These are phyloP conservation scores for Pleurostoma richardsiae DNA, from an alignment of 2,329 filamentous ascomycete species.

Conservation along the genomic window DNA sequence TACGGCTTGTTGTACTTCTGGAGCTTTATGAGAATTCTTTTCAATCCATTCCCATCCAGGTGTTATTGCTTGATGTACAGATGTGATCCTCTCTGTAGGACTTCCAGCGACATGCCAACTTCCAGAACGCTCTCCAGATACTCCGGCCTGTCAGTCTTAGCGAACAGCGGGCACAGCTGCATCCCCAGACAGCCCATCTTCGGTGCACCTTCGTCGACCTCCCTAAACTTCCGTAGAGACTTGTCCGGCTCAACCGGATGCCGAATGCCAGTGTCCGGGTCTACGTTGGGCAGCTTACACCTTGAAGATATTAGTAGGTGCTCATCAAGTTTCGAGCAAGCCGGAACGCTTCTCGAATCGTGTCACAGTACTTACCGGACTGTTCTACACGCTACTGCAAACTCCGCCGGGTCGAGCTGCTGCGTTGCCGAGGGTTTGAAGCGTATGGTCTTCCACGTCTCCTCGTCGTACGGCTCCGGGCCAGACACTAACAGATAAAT, in stretches of 20 bases:
- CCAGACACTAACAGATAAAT: slow-evolving; percentile 47
- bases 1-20: slow-evolving; percentile 5
- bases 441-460: slow-evolving; percentile 60
- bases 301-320: slow-evolving; percentile 19
- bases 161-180: slow-evolving; percentile 56
- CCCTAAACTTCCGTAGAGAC: slow-evolving; percentile 51
- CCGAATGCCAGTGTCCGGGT: slow-evolving; percentile 53
- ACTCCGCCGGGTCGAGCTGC: slow-evolving; percentile 34
- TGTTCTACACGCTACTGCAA: slow-evolving; percentile 59
- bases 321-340: background rate
- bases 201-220: slow-evolving; percentile 56
- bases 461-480: slow-evolving; percentile 60
- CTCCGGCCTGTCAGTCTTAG: slow-evolving; percentile 17
- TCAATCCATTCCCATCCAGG: background rate
- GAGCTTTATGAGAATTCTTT: slow-evolving; percentile 2
- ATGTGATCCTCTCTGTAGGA: slow-evolving; percentile 42
- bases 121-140: slow-evolving; percentile 39
- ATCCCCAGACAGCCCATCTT: slow-evolving; percentile 57
- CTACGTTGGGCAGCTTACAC: slow-evolving; percentile 68
- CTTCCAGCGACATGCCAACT: slow-evolving; percentile 51
- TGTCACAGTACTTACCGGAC: slow-evolving; percentile 40
- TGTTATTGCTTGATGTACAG: slow-evolving; percentile 29
- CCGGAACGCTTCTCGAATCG: background rate
- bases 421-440: slow-evolving; percentile 44
- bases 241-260: slow-evolving; percentile 52